Percentiles rank a stretch among this genome's conserved stretches.
Conservation (phyloP, 768 basidiomycete genomes). For the Chiua virens region DNA sequence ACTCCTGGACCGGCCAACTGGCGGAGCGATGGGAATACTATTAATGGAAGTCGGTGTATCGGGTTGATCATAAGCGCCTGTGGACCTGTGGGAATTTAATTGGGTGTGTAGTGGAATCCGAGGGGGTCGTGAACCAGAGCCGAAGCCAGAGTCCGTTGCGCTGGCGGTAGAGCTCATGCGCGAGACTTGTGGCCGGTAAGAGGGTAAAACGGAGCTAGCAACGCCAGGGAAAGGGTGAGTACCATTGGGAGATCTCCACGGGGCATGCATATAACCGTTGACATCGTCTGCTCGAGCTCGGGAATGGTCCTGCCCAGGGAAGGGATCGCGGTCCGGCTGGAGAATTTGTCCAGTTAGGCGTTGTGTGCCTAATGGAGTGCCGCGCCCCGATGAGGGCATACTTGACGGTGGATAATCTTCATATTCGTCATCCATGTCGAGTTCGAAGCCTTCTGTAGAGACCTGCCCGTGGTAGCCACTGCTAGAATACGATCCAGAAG, state of each 20-base stretch:
- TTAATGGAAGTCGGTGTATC: conserved; percentile 36
- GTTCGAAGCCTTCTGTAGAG: conserved; percentile 67
- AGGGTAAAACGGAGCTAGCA: conserved; percentile 20
- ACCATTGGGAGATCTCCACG: conserved; percentile 57
- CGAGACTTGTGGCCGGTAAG: conserved; percentile 43
- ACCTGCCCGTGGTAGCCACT: conserved; percentile 39
- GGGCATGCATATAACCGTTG: conserved; percentile 59
- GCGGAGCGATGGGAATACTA: conserved; percentile 23
- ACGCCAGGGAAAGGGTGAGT: conserved; percentile 35
- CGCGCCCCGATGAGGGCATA: conserved; percentile 59
- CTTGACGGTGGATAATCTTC: conserved; percentile 68
- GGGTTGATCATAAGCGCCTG: conserved; percentile 50
- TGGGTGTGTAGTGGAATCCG: conserved; percentile 57
- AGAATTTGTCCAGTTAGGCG: conserved; percentile 57
- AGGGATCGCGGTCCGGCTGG: conserved; percentile 56
- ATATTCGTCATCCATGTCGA: conserved; percentile 71
- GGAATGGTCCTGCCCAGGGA: conserved; percentile 49
- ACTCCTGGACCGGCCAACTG: conserved; percentile 63
- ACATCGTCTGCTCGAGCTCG: conserved; percentile 71
- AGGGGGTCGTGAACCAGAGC: conserved; percentile 41
- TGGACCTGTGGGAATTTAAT: conserved; percentile 65
- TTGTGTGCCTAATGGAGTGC: conserved; percentile 67
- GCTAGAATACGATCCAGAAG: conserved; percentile 31
- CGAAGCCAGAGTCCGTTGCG: conserved; percentile 39
- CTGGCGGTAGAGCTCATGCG: conserved; percentile 50